Evolutionary conservation across 768 basidiomycete genomes (phyloP).

Genomic region (Boletus reticulatus): DNA sequence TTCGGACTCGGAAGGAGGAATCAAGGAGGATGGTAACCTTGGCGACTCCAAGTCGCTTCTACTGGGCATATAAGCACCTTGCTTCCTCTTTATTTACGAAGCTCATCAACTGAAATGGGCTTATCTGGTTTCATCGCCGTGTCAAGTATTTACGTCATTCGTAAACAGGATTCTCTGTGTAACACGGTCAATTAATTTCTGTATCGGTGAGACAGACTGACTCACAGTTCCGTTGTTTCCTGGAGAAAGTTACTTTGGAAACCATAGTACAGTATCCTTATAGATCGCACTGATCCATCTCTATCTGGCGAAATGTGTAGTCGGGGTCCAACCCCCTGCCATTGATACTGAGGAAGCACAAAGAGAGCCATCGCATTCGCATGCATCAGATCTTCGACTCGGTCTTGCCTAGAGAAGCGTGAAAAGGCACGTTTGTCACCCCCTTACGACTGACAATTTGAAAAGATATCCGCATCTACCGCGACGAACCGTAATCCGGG

Average conservation of each 20-base stretch:
- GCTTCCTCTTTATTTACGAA: background rate
- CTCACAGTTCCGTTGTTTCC: background rate
- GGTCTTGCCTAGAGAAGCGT: slow-evolving; percentile 4
- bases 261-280: background rate
- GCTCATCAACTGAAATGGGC: background rate
- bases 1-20: slow-evolving; percentile 13
- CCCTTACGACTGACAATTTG: slow-evolving; percentile 1
- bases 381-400: background rate
- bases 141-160: background rate
- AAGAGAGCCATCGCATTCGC: slow-evolving; percentile 5
- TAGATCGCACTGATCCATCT: slow-evolving; percentile 1
- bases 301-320: background rate
- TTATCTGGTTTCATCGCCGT: background rate
- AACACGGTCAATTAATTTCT: background rate
- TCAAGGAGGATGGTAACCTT: background rate
- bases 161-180: slow-evolving; percentile 3
- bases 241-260: slow-evolving; percentile 1
- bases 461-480: slow-evolving; percentile 6
- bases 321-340: background rate
- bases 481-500: slow-evolving; percentile 4
- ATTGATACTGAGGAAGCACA: slow-evolving; percentile 6
- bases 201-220: background rate
- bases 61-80: background rate
- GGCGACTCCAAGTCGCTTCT: background rate
- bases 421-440: background rate